phyloP scores from a whole-genome alignment of 2,329 filamentous ascomycete species.

The Verticillium longisporum region DNA sequence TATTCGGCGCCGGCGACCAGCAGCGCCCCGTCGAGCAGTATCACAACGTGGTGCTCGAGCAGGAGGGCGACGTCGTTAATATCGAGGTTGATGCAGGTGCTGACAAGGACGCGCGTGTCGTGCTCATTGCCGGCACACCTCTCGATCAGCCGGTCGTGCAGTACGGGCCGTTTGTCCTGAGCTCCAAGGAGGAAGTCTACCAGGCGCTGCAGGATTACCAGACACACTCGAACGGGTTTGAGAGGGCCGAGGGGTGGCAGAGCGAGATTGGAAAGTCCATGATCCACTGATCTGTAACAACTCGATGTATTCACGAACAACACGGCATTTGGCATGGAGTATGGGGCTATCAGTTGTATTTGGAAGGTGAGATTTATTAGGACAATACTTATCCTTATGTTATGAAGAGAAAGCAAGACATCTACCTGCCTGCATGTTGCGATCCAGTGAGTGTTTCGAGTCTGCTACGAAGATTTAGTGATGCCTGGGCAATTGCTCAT shows the following conservation, averaged over 20 bases:
- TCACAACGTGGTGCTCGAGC: conserved; percentile 85
- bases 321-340: neutral
- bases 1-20: conserved; percentile 49
- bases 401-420: too few species aligned
- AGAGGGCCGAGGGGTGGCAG: conserved; percentile 70
- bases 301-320: too few species aligned
- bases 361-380: too few species aligned
- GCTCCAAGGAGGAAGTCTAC: conserved; percentile 62
- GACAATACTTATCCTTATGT: too few species aligned
- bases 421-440: too few species aligned
- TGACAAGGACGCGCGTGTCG: conserved; percentile 49
- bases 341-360: neutral
- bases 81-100: conserved; percentile 62
- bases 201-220: conserved; percentile 73
- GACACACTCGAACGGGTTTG: conserved; percentile 68
- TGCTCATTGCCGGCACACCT: conserved; percentile 73
- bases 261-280: conserved; percentile 83
- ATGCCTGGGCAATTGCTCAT: too few species aligned
- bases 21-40: conserved; percentile 57
- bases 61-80: conserved; percentile 68
- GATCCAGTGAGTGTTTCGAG: too few species aligned
- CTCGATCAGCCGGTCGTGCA: conserved; percentile 76
- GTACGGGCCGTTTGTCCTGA: conserved; percentile 81
- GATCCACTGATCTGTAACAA: conserved; percentile 28
- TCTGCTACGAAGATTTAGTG: too few species aligned